A percentile compares a stretch with the other conserved stretches of the same genome.
These are phyloP conservation scores for Aspergillus bombycis DNA, from an alignment of 2,329 filamentous ascomycete species.

Conservation along the genomic window DNA sequence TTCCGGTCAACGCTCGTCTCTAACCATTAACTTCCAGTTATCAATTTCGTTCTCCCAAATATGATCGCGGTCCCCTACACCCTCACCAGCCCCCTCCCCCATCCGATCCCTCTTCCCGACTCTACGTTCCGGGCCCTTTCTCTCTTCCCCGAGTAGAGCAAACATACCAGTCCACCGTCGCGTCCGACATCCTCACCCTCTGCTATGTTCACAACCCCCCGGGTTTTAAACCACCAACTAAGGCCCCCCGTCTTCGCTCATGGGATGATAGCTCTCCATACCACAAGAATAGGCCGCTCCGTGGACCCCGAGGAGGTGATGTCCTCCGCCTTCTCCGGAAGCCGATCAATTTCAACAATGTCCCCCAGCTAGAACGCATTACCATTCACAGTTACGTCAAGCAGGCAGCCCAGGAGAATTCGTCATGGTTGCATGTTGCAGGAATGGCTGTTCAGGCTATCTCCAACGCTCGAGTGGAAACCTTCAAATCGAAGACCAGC, in stretches of 20 bases:
- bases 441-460: conserved; percentile 85
- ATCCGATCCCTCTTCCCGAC: conserved; percentile 83
- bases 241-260: conserved; percentile 70
- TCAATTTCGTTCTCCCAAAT: conserved; percentile 91
- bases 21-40: conserved; percentile 64
- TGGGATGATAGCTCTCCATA: conserved; percentile 95
- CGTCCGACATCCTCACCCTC: conserved; percentile 84
- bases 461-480: conserved; percentile 71
- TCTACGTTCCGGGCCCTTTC: conserved; percentile 91
- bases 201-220: conserved; percentile 85
- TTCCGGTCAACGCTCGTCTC: conserved; percentile 6
- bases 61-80: conserved; percentile 89
- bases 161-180: conserved; percentile 84
- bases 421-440: conserved; percentile 76
- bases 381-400: conserved; percentile 79
- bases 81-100: conserved; percentile 86
- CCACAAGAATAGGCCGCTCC: conserved; percentile 84
- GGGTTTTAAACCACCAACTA: conserved; percentile 64
- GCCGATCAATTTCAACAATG: conserved; percentile 75
- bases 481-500: conserved; percentile 70
- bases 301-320: conserved; percentile 80
- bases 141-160: conserved; percentile 83
- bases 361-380: conserved; percentile 79
- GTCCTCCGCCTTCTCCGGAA: conserved; percentile 54
- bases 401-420: conserved; percentile 68